Evolutionary conservation across 2,329 filamentous ascomycete species (phyloP).

Genomic region (Colletotrichum tanaceti): DNA sequence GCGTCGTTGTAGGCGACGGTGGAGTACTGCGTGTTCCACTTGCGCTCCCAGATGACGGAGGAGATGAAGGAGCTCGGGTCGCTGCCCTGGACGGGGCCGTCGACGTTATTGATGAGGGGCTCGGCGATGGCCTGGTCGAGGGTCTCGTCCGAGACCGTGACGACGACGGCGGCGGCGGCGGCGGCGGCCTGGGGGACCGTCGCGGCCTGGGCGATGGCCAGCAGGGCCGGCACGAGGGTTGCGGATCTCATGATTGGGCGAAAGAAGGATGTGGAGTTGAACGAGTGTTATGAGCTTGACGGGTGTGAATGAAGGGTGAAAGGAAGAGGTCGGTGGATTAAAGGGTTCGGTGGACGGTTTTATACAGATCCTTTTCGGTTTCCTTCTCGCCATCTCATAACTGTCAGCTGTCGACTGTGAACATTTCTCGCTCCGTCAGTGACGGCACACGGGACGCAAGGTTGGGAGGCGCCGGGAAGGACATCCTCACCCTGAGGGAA

Average conservation of each 20-base stretch:
- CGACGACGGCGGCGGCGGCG: not conserved
- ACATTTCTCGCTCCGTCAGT: no score
- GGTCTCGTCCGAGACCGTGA: not conserved
- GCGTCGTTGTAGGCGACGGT: not conserved
- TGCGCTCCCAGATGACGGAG: not conserved
- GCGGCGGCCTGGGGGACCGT: conserved; percentile 1
- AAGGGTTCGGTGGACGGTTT: not conserved
- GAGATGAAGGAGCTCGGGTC: not conserved
- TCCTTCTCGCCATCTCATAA: not conserved
- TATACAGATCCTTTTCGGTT: not conserved
- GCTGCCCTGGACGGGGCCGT: not conserved
- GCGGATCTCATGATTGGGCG: conserved; percentile 24
- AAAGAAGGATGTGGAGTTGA: not conserved
- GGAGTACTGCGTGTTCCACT: not conserved
- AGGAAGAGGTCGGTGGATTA: not conserved
- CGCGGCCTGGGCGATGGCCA: conserved; percentile 7
- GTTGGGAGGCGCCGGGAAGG: no score
- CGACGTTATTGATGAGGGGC: not conserved
- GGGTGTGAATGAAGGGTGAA: not conserved
- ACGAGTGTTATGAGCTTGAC: not conserved
- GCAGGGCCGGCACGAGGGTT: conserved; percentile 21
- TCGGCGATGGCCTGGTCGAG: conserved; percentile 12
- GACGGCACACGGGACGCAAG: no score
- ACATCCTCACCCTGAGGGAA: not conserved
- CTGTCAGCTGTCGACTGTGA: not conserved